A percentile compares a stretch with the other conserved stretches of the same genome.
Conservation (phyloP, 495 filamentous ascomycete genomes). For the Aspergillus heteromorphus region DNA sequence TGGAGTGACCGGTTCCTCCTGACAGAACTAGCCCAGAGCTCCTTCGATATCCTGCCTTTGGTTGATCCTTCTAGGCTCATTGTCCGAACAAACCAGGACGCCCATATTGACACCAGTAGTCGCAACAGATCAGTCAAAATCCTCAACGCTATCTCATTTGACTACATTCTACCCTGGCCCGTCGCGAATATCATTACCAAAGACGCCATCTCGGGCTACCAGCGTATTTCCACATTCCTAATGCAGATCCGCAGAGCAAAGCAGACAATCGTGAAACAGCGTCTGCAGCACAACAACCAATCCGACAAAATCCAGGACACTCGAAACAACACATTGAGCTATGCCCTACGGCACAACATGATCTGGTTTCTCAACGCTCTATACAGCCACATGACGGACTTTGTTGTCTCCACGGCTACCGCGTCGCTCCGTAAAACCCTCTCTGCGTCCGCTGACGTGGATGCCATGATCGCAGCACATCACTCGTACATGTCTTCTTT, state of each 20-base stretch:
- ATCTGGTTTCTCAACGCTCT: slow-evolving; percentile 75
- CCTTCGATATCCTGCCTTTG: slow-evolving; percentile 47
- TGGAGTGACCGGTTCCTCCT: slow-evolving; percentile 84
- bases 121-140: slow-evolving; percentile 39
- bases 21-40: slow-evolving; percentile 69
- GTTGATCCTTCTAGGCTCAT: slow-evolving; percentile 57
- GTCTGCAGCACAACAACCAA: slow-evolving; percentile 25
- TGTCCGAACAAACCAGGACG: slow-evolving; percentile 35
- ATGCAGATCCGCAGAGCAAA: slow-evolving; percentile 73
- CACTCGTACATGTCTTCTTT: slow-evolving; percentile 54
- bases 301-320: slow-evolving; percentile 4
- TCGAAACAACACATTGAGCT: slow-evolving; percentile 44
- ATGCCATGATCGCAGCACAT: slow-evolving; percentile 73
- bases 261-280: slow-evolving; percentile 57
- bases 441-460: slow-evolving; percentile 62
- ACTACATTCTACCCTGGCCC: slow-evolving; percentile 72
- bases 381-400: slow-evolving; percentile 66
- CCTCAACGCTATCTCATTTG: slow-evolving; percentile 52
- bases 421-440: slow-evolving; percentile 49
- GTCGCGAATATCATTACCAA: slow-evolving; percentile 74
- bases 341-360: slow-evolving; percentile 63
- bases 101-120: slow-evolving; percentile 6
- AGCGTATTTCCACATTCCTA: slow-evolving; percentile 65
- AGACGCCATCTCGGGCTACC: slow-evolving; percentile 57
- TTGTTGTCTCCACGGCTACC: slow-evolving; percentile 59